Evolutionary conservation across 371 early-diverging fungal species (phyloP).

Genomic region (Mucor plumbeus): DNA sequence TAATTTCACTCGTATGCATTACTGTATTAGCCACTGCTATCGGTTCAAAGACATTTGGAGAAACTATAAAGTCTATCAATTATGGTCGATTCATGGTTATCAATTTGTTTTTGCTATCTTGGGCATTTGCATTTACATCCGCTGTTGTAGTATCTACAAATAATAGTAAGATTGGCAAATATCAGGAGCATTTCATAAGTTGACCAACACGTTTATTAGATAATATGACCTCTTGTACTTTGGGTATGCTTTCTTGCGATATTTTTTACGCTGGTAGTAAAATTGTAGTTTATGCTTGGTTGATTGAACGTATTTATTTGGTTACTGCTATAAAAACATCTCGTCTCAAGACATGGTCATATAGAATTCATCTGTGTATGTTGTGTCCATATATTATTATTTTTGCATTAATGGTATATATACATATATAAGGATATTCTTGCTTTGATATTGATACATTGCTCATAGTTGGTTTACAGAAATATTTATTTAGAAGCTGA

Average conservation of each 20-base stretch:
- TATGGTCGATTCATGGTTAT: conserved; percentile 51
- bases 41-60: conserved; percentile 50
- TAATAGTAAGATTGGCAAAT: conserved; percentile 31
- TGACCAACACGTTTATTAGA: conserved; percentile 19
- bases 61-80: conserved; percentile 38
- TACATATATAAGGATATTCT: neutral
- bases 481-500: conserved; percentile 45
- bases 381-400: conserved; percentile 54
- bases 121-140: conserved; percentile 46
- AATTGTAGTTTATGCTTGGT: conserved; percentile 53
- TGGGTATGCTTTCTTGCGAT: conserved; percentile 54
- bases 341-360: conserved; percentile 46
- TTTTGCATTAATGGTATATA: conserved; percentile 50
- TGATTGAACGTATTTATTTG: conserved; percentile 53
- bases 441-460: neutral
- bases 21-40: conserved; percentile 42
- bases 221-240: conserved; percentile 49
- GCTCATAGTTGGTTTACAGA: conserved; percentile 45
- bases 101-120: conserved; percentile 39
- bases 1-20: conserved; percentile 46
- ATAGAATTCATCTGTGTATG: conserved; percentile 50
- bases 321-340: conserved; percentile 52
- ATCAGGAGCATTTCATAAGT: neutral
- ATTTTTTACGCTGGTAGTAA: conserved; percentile 59
- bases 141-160: conserved; percentile 51